A percentile compares a stretch with the other conserved stretches of the same genome.
Conservation (phyloP, 75 land plant species). For the Pinus taeda region DNA sequence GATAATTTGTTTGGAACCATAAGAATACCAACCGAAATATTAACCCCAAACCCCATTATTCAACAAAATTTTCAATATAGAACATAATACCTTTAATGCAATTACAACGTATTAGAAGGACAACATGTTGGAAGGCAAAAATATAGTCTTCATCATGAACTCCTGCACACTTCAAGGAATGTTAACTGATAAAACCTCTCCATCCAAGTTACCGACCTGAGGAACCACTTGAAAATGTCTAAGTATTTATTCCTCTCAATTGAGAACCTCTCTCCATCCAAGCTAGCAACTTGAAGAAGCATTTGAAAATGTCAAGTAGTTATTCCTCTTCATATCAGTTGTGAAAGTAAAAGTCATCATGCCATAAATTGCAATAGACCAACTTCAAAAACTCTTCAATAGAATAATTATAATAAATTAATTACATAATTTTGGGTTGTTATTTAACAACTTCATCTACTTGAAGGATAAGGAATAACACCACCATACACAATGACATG, state of each 20-base stretch:
- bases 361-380: neutral
- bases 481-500: too few species aligned
- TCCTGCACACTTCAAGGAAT: constrained; percentile 89
- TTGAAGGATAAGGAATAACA: too few species aligned
- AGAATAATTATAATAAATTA: neutral
- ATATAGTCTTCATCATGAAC: constrained; percentile 89
- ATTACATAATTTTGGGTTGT: too few species aligned
- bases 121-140: constrained; percentile 84
- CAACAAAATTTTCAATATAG: neutral
- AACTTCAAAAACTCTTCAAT: neutral
- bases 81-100: neutral
- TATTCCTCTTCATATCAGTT: neutral
- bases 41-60: neutral
- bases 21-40: neutral
- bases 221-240: neutral
- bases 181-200: constrained; percentile 88
- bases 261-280: too few species aligned
- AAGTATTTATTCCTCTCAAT: neutral
- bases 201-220: constrained; percentile 72
- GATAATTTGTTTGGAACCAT: neutral
- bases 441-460: too few species aligned
- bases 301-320: too few species aligned
- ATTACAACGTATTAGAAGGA: constrained; percentile 77
- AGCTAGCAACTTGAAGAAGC: too few species aligned
- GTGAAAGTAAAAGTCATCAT: neutral